phyloP scores from a whole-genome alignment of 805 yeast genomes.

The Lipomyces anomalus region DNA sequence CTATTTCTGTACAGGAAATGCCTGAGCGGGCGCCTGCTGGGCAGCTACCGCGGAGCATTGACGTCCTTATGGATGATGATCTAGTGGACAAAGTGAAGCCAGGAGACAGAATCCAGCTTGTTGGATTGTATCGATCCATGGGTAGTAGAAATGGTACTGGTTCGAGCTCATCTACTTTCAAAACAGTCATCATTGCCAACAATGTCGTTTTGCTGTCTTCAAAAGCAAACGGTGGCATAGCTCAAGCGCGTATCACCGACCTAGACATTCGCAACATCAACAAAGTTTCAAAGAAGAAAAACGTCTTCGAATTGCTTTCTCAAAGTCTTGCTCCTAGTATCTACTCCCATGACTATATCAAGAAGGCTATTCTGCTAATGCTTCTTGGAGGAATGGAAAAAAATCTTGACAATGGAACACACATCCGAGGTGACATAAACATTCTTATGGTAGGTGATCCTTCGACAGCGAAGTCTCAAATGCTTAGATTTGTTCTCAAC shows the following conservation, averaged over 20 bases:
- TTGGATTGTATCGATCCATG: conserved; percentile 87
- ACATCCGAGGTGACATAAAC: conserved; percentile 96
- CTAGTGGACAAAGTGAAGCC: conserved; percentile 89
- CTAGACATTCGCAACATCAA: conserved; percentile 82
- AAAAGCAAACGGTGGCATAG: conserved; percentile 74
- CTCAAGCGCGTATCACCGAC: conserved; percentile 64
- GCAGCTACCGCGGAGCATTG: conserved; percentile 88
- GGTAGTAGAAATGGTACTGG: conserved; percentile 50
- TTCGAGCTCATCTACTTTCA: conserved; percentile 58
- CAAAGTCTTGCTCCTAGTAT: conserved; percentile 93
- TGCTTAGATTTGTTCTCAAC: conserved; percentile 86
- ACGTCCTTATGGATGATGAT: conserved; percentile 90
- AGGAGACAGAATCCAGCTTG: conserved; percentile 90
- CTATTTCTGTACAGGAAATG: conserved; percentile 90
- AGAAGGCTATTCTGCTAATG: conserved; percentile 85
- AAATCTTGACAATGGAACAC: conserved; percentile 90
- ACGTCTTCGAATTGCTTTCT: conserved; percentile 72
- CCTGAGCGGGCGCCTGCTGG: conserved; percentile 98
- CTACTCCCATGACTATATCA: conserved; percentile 86
- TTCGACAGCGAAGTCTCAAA: conserved; percentile 95
- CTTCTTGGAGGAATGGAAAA: conserved; percentile 91
- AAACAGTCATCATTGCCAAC: conserved; percentile 79
- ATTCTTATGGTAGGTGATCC: conserved; percentile 98
- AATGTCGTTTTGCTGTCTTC: conserved; percentile 86
- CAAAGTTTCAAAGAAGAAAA: conserved; percentile 60